A percentile compares a stretch with the other conserved stretches of the same genome.
phyloP scores from a whole-genome alignment of 2,329 filamentous ascomycete species.

The Aspergillus sclerotialis region DNA sequence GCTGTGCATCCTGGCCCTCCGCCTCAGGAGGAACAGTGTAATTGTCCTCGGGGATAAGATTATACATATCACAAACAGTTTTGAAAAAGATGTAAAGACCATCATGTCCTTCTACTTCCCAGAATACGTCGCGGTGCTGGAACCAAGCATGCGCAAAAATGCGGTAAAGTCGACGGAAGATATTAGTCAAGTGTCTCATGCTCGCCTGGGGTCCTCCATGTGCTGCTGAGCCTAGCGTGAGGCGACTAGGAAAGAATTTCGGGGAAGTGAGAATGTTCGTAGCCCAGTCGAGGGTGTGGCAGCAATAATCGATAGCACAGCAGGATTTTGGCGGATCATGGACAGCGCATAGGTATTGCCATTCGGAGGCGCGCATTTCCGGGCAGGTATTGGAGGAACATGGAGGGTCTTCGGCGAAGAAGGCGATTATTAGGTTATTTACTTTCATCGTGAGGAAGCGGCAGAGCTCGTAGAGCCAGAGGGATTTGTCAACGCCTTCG shows the following conservation, averaged over 20 bases:
- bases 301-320: slow-evolving; percentile 98
- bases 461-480: slow-evolving; percentile 97
- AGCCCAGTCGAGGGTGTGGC: slow-evolving; percentile 96
- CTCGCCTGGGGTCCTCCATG: slow-evolving; percentile 38
- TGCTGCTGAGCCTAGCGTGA: slow-evolving; percentile 50
- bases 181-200: slow-evolving; percentile 72
- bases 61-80: slow-evolving; percentile 88
- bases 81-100: slow-evolving; percentile 96
- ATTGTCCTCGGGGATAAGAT: slow-evolving; percentile 83
- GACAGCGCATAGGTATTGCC: slow-evolving; percentile 97
- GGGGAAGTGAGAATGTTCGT: slow-evolving; percentile 89
- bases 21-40: slow-evolving; percentile 93
- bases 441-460: slow-evolving; percentile 92
- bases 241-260: slow-evolving; percentile 88
- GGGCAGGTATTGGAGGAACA: slow-evolving; percentile 87
- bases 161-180: slow-evolving; percentile 86
- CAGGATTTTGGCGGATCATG: slow-evolving; percentile 95
- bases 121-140: slow-evolving; percentile 90
- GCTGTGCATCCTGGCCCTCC: slow-evolving; percentile 63
- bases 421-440: slow-evolving; percentile 84
- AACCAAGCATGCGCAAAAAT: slow-evolving; percentile 99
- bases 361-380: slow-evolving; percentile 97
- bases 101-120: slow-evolving; percentile 84
- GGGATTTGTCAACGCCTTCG: slow-evolving; percentile 69
- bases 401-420: slow-evolving; percentile 83